phyloP scores from a whole-genome alignment of 331 rosid genomes.

The Erythrophleum ivorense region DNA sequence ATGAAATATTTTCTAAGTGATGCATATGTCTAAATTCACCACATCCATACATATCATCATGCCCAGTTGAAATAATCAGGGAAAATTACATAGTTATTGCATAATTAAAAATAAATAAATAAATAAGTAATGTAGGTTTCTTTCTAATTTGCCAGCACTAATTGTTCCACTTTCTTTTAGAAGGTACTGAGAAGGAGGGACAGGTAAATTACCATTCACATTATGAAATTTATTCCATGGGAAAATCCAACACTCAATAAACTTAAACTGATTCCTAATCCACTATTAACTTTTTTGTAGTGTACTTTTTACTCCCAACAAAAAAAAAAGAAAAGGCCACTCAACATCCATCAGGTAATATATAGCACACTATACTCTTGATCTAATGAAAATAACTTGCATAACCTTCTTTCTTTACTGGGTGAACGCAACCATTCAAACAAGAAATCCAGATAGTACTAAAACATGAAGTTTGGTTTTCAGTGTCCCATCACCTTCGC shows the following conservation, averaged over 20 bases:
- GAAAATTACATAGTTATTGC: neutral
- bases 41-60: slow-evolving; percentile 11
- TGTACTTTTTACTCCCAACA: neutral
- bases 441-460: neutral
- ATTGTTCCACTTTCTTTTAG: slow-evolving; percentile 7
- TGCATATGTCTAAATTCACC: slow-evolving; percentile 22
- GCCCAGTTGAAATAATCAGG: slow-evolving; percentile 1
- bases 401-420: neutral
- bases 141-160: neutral
- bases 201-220: neutral
- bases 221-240: neutral
- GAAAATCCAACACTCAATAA: neutral
- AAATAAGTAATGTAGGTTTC: neutral
- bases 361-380: neutral
- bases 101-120: neutral
- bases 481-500: neutral
- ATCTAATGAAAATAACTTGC: neutral
- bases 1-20: slow-evolving; percentile 17
- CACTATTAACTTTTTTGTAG: neutral
- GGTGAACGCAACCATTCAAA: neutral
- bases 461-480: neutral
- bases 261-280: neutral
- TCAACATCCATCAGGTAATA: neutral
- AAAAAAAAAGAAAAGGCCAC: neutral
- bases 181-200: neutral